Base-by-base conservation (phyloP, 2,329 filamentous ascomycete species). In the Arthrobotrys conoides region DNA sequence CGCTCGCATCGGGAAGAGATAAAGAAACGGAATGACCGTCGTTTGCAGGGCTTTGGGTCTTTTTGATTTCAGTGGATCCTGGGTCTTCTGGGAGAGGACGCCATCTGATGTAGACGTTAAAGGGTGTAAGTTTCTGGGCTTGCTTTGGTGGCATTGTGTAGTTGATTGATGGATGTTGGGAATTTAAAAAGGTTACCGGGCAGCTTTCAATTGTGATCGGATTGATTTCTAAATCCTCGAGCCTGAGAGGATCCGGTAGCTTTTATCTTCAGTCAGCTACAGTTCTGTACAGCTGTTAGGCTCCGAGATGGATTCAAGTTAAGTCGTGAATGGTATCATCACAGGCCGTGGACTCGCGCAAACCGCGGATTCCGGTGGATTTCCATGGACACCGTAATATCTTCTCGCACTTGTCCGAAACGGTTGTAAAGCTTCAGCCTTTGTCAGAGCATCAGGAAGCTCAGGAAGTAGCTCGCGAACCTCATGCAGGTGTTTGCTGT, bases 51-150 rank as follows among this genome's bases (percentile, higher is more conserved):
- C 44, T 55, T 12, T 59, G 51, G 33, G 36, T 41, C 38, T 49
- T 72, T 14, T 57, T 46, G 22, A 78, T 78, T 46, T 71, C 63
- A 22, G 63, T 64, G 18, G 68, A 48, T 27, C 55, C 55, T 44
- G 63, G 51, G 20, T 78, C 75, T 5, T 68, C 48, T 67, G 68
- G 68, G 6, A 78, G 75, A 46, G 75, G 75, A 18, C 75, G 44
- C 75, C 75, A 78, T 68, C 75, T 61, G 36, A 72, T 22, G 46
- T 69, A 78, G 33, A 72, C 75, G n/a, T 72, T 72, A 63, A 78
- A 78, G 10, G 75, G 57, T 3, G 63, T 49, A 20, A 78, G 68
- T 14, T 64, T 36, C 30, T 71, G 59, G 14, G 53, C 8, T 49
- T 61, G 22, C 49, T 78, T 78, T 20, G 68, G 68, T 33, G 75